Conservation (phyloP, 176 grass and related monocot species). For the Canna indica region DNA sequence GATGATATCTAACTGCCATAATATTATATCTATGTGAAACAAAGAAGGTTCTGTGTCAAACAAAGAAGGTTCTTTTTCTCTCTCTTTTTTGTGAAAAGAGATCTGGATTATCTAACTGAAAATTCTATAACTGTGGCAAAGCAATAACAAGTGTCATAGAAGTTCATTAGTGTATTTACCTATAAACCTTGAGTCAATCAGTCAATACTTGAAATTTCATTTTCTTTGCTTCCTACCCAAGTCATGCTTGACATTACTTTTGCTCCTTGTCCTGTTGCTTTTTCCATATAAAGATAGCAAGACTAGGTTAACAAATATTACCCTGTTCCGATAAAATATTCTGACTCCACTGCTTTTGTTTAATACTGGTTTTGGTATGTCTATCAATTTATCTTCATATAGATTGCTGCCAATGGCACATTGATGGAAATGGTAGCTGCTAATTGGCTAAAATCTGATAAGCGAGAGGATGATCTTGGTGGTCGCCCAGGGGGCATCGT, state of each 20-base stretch:
- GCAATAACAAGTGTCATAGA: not conserved
- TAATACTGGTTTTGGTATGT: not conserved
- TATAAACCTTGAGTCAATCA: too few relatives aligned
- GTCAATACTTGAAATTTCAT: too few relatives aligned
- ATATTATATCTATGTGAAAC: not conserved
- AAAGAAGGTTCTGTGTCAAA: too few relatives aligned
- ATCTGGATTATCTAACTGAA: not conserved
- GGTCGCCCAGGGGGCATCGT: slow-evolving; percentile 75
- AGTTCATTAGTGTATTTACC: not conserved
- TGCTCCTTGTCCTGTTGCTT: too few relatives aligned
- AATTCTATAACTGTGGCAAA: not conserved
- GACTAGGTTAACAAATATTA: not conserved
- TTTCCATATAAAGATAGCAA: too few relatives aligned
- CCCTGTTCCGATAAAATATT: too few relatives aligned
- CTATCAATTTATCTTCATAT: not conserved
- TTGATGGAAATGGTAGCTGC: slow-evolving; percentile 98
- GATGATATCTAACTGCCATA: too few relatives aligned
- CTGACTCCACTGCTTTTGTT: too few relatives aligned
- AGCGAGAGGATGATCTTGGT: slow-evolving; percentile 87
- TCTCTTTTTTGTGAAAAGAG: not conserved
- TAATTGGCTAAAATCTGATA: slow-evolving; percentile 95
- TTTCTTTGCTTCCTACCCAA: too few relatives aligned
- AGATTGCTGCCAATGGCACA: slow-evolving; percentile 86
- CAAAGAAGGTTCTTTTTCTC: not conserved
- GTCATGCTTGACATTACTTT: too few relatives aligned